phyloP scores from a whole-genome alignment of 495 filamentous ascomycete genomes.

The Aspergillus kassunensis region DNA sequence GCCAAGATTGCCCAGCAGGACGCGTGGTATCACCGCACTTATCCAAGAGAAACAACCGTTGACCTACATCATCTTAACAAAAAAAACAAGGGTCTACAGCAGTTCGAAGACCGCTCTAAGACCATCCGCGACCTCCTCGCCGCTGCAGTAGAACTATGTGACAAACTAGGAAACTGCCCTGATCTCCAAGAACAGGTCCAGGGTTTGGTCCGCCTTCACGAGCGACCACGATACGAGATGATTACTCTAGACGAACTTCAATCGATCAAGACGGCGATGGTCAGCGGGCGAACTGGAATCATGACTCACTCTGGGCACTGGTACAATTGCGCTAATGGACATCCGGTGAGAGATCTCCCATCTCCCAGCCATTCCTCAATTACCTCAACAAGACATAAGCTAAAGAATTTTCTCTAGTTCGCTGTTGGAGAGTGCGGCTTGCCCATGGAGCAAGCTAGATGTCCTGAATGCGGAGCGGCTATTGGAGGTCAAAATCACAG shows the following conservation, averaged over 20 bases:
- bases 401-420: slow-evolving; percentile 1
- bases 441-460: slow-evolving; percentile 4
- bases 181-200: neutral
- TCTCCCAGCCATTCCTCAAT: neutral
- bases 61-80: neutral
- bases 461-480: slow-evolving; percentile 4
- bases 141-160: neutral
- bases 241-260: slow-evolving; percentile 3
- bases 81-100: neutral
- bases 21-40: neutral
- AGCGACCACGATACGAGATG: neutral
- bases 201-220: neutral
- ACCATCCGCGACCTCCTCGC: slow-evolving; percentile 3
- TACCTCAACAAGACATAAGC: slow-evolving; percentile 2
- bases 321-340: slow-evolving; percentile 43
- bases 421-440: slow-evolving; percentile 4
- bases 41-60: neutral
- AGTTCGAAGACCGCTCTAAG: neutral
- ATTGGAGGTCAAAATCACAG: slow-evolving; percentile 6
- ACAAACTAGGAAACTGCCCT: slow-evolving; percentile 2
- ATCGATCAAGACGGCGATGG: slow-evolving; percentile 8
- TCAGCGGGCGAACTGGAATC: slow-evolving; percentile 3
- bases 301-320: slow-evolving; percentile 21
- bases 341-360: slow-evolving; percentile 36
- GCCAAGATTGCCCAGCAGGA: slow-evolving; percentile 3